Conservation (phyloP, 176 grass and related monocot species). For the Rhynchospora tenuis region DNA sequence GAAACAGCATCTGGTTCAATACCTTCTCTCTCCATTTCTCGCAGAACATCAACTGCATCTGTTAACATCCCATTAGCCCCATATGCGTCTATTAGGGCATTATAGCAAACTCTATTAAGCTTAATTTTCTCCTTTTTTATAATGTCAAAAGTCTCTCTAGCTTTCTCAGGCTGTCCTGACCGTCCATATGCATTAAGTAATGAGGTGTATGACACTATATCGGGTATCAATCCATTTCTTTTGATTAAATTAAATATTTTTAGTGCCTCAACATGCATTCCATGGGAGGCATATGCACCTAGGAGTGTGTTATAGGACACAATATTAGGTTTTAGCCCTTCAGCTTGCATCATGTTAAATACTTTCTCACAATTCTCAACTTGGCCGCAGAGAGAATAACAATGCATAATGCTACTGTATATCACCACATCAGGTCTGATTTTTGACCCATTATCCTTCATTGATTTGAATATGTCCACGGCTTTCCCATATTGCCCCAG, state of each 20-base stretch:
- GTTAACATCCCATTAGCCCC: slow-evolving; percentile 72
- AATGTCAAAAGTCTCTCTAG: slow-evolving; percentile 59
- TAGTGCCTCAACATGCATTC: slow-evolving; percentile 67
- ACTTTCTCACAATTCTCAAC: slow-evolving; percentile 74
- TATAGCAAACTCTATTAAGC: slow-evolving; percentile 95
- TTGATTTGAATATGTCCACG: slow-evolving; percentile 71
- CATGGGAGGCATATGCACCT: slow-evolving; percentile 74
- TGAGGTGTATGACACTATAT: slow-evolving; percentile 87
- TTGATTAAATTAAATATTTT: slow-evolving; percentile 69
- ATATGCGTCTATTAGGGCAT: slow-evolving; percentile 97
- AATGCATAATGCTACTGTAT: slow-evolving; percentile 82
- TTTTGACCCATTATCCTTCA: slow-evolving; percentile 57
- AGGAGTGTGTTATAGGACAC: slow-evolving; percentile 90
- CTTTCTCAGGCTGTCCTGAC: slow-evolving; percentile 70
- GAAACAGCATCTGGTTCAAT: slow-evolving; percentile 79
- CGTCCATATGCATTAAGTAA: slow-evolving; percentile 92
- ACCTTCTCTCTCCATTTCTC: slow-evolving; percentile 75
- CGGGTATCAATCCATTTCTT: slow-evolving; percentile 53
- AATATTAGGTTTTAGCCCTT: slow-evolving; percentile 89
- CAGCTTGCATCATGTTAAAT: slow-evolving; percentile 90
- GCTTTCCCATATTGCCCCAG: slow-evolving; percentile 64
- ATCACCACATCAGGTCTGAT: slow-evolving; percentile 81
- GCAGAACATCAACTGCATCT: slow-evolving; percentile 59
- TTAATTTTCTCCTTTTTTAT: slow-evolving; percentile 61
- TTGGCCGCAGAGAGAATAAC: slow-evolving; percentile 87